Evolutionary conservation across 805 yeast species (phyloP).

Genomic region (Candida saitoana): DNA sequence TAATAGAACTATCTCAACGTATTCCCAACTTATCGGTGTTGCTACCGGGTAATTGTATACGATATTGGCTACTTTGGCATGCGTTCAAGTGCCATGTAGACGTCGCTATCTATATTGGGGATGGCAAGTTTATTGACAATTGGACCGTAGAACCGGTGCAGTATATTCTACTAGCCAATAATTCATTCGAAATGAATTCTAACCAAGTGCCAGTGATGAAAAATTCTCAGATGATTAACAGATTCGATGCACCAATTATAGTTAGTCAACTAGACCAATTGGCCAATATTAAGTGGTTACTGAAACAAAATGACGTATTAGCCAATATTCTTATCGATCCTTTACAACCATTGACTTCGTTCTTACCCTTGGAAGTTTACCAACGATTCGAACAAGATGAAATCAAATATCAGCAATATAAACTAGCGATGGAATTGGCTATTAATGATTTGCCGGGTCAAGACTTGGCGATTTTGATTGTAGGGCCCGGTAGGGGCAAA

Average conservation of each 20-base stretch:
- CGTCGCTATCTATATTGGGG: slow-evolving; percentile 1
- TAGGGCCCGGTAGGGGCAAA: slow-evolving; percentile 91
- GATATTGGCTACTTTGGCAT: slow-evolving; percentile 1
- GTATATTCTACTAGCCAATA: background rate
- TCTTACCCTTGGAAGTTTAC: slow-evolving; percentile 59
- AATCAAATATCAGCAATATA: slow-evolving; percentile 66
- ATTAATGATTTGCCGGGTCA: slow-evolving; percentile 22
- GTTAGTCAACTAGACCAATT: background rate
- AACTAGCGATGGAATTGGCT: slow-evolving; percentile 57
- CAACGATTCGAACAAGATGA: slow-evolving; percentile 67
- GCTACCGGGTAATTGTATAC: background rate
- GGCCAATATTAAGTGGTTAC: background rate
- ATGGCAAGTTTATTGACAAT: background rate
- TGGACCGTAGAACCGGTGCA: slow-evolving; percentile 5
- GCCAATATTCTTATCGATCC: slow-evolving; percentile 41
- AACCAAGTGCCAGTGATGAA: background rate
- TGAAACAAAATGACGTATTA: slow-evolving; percentile 4
- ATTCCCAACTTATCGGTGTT: slow-evolving; percentile 3
- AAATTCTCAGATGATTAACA: background rate
- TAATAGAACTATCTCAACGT: background rate
- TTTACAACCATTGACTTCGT: slow-evolving; percentile 62
- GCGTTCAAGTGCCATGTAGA: background rate
- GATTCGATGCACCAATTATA: slow-evolving; percentile 1
- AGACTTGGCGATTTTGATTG: slow-evolving; percentile 43
- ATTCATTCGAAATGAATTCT: background rate